phyloP scores from a whole-genome alignment of 192 early-diverging fungal genomes.

The Backusella tuberculispora region DNA sequence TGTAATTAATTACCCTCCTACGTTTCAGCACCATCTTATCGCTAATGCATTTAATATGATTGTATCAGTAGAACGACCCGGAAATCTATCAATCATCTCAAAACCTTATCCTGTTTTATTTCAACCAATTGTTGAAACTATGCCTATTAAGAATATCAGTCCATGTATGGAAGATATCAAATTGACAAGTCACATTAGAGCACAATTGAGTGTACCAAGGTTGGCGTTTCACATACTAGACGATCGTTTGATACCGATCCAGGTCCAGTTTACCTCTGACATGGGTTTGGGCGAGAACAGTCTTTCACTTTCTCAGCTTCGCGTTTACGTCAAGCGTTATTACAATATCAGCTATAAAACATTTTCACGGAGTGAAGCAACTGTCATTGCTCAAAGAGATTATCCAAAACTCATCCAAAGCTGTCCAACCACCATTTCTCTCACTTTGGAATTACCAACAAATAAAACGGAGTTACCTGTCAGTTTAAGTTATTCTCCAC shows the following conservation, averaged over 20 bases:
- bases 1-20: slow-evolving; percentile 35
- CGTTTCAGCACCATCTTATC: slow-evolving; percentile 30
- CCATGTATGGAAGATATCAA: neutral
- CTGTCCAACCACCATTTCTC: neutral
- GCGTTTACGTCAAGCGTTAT: slow-evolving; percentile 15
- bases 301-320: neutral
- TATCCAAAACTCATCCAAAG: neutral
- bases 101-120: slow-evolving; percentile 11
- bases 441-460: neutral
- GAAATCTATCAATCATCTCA: neutral
- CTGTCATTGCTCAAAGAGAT: neutral
- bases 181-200: slow-evolving; percentile 10
- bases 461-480: neutral
- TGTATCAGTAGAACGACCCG: slow-evolving; percentile 18
- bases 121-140: slow-evolving; percentile 23
- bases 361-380: slow-evolving; percentile 27
- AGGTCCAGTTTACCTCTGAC: neutral
- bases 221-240: slow-evolving; percentile 16
- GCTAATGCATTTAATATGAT: slow-evolving; percentile 23
- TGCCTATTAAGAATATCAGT: slow-evolving; percentile 3
- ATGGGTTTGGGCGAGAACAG: neutral
- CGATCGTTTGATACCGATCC: slow-evolving; percentile 2
- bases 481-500: slow-evolving; percentile 19
- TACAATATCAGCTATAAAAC: slow-evolving; percentile 22
- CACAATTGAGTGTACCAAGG: slow-evolving; percentile 10